phyloP scores from a whole-genome alignment of 108 stramenopile species.

The Cyclotella sp. region DNA sequence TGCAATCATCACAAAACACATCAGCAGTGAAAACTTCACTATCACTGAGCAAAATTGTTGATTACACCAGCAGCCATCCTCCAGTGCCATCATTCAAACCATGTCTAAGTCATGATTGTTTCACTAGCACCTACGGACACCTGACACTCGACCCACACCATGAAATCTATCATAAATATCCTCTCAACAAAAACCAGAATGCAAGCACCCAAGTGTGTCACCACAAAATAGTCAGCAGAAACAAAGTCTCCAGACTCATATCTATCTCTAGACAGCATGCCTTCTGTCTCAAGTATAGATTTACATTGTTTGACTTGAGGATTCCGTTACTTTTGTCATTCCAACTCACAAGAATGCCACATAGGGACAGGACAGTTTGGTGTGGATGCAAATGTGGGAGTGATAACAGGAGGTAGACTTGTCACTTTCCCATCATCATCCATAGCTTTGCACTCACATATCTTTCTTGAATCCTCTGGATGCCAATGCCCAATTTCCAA shows the following conservation, averaged over 20 bases:
- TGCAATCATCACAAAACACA: constrained; percentile 6
- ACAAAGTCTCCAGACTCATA: too few relatives aligned
- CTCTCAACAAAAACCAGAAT: constrained; percentile 37
- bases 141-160: constrained; percentile 47
- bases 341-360: neutral
- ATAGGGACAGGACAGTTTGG: neutral
- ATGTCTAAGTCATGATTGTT: too few relatives aligned
- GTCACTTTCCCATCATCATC: too few relatives aligned
- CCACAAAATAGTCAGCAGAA: constrained; percentile 43
- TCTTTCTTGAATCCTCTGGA: neutral
- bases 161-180: neutral
- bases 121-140: constrained; percentile 25
- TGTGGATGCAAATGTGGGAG: too few relatives aligned
- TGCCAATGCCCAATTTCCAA: too few relatives aligned
- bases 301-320: too few relatives aligned
- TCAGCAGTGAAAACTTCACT: constrained; percentile 33
- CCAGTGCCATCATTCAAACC: constrained; percentile 35
- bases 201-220: constrained; percentile 36
- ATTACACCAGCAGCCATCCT: constrained; percentile 21
- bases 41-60: constrained; percentile 40
- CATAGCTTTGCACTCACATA: neutral
- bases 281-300: too few relatives aligned
- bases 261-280: neutral
- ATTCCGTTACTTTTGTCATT: too few relatives aligned
- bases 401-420: too few relatives aligned